phyloP scores from a whole-genome alignment of 768 basidiomycete genomes.

The Obba rivulosa region DNA sequence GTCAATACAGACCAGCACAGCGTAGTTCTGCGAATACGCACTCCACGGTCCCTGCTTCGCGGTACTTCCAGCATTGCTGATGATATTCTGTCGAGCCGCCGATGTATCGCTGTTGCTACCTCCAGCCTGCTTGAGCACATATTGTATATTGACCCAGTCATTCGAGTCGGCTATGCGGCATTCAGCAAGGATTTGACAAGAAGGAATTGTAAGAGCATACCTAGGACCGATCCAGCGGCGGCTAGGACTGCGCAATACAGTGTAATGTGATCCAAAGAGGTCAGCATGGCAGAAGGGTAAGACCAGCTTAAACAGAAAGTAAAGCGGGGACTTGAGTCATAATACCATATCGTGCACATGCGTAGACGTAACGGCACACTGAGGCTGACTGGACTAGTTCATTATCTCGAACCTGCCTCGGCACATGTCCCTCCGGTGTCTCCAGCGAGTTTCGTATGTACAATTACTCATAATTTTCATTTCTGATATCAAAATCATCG shows the following conservation, averaged over 20 bases:
- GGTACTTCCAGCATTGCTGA: constrained; percentile 30
- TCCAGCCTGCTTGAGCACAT: constrained; percentile 28
- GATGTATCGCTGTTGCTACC: constrained; percentile 21
- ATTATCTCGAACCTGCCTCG: too few species aligned
- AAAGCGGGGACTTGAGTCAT: too few species aligned
- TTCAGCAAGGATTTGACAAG: background rate
- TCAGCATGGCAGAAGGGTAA: too few species aligned
- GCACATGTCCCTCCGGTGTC: too few species aligned
- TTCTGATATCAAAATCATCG: too few species aligned
- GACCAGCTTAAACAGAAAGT: too few species aligned
- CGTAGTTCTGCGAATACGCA: constrained; percentile 16
- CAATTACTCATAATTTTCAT: too few species aligned
- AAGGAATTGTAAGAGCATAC: background rate
- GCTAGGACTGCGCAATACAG: background rate
- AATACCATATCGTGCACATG: too few species aligned
- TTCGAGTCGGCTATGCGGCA: constrained; percentile 33
- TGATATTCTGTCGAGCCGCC: constrained; percentile 30
- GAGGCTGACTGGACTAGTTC: too few species aligned
- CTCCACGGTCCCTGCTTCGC: constrained; percentile 37
- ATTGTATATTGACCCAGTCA: constrained; percentile 46
- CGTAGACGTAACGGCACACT: too few species aligned
- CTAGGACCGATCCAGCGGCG: constrained; percentile 7
- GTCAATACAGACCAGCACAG: background rate
- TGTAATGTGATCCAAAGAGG: background rate
- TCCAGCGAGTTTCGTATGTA: too few species aligned